Conservation (phyloP, 257 asterid genomes). For the Solanum habrochaites region DNA sequence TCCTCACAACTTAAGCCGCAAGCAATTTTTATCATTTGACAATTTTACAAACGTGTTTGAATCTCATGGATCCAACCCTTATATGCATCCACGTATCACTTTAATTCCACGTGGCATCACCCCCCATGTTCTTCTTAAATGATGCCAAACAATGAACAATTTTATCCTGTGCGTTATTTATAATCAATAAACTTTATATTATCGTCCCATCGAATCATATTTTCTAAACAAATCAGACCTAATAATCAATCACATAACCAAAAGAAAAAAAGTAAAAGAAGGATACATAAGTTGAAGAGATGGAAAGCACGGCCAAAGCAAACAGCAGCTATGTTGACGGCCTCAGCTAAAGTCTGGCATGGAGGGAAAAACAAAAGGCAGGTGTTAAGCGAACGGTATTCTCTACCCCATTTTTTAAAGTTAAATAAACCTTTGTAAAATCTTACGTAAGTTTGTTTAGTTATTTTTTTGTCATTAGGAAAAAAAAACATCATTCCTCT, state of each 20-base stretch:
- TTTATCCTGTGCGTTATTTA: background rate
- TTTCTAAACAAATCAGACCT: background rate
- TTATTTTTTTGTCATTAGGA: background rate
- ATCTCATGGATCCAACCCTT: background rate
- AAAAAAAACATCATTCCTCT: too few relatives aligned
- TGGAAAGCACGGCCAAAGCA: slow-evolving; percentile 47
- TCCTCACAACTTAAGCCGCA: background rate
- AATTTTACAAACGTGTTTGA: background rate
- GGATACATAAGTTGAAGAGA: background rate
- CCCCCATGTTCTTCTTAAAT: background rate
- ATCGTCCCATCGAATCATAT: background rate
- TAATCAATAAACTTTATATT: background rate
- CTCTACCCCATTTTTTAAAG: background rate
- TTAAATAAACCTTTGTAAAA: too few relatives aligned
- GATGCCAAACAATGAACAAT: background rate
- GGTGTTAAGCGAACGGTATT: slow-evolving; percentile 9
- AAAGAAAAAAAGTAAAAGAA: too few relatives aligned
- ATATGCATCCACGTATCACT: background rate
- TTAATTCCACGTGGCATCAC: background rate
- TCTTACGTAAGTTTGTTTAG: too few relatives aligned
- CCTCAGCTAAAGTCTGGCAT: slow-evolving; percentile 49
- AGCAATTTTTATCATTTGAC: background rate
- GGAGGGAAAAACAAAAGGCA: slow-evolving; percentile 63
- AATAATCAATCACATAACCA: too few relatives aligned
- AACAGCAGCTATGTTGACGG: slow-evolving; percentile 20